Percentiles rank a stretch among this genome's conserved stretches.
Evolutionary conservation across 2,329 filamentous ascomycete species (phyloP).

Genomic region (Aureobasidium sp.): DNA sequence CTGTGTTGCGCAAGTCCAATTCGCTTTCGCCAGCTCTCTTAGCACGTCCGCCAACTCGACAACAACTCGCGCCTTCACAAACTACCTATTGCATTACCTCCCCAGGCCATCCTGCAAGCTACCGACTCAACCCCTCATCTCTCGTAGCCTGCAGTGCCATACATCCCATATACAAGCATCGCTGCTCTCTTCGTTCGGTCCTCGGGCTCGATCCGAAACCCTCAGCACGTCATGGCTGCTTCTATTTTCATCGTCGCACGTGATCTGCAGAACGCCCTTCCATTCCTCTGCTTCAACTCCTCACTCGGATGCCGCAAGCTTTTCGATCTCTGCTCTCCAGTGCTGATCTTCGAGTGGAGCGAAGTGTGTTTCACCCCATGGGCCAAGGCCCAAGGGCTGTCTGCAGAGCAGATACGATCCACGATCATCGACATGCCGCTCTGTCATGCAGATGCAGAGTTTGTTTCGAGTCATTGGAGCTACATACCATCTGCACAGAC

Average conservation of each 20-base stretch:
- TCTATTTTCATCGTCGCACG: neutral
- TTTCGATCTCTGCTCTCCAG: neutral
- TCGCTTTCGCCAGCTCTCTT: neutral
- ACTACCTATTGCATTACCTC: neutral
- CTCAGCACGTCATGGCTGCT: neutral
- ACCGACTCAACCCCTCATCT: neutral
- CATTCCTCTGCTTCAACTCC: neutral
- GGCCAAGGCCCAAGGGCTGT: neutral
- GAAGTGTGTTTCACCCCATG: neutral
- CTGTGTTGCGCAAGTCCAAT: neutral
- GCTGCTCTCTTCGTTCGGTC: neutral
- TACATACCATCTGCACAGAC: conserved; percentile 2
- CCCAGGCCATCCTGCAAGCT: neutral
- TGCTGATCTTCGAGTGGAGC: neutral
- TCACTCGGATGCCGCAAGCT: neutral
- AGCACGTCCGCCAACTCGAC: neutral
- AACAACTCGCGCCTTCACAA: neutral
- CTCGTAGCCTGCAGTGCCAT: neutral
- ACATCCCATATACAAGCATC: neutral
- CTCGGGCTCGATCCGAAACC: neutral
- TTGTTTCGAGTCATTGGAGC: neutral
- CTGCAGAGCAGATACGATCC: neutral
- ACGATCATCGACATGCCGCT: conserved; percentile 2
- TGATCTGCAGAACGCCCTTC: neutral
- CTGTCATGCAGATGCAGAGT: conserved; percentile 1